These are phyloP conservation scores for Polygonum aviculare DNA, from an alignment of 148 eudicot species.

Conservation along the genomic window DNA sequence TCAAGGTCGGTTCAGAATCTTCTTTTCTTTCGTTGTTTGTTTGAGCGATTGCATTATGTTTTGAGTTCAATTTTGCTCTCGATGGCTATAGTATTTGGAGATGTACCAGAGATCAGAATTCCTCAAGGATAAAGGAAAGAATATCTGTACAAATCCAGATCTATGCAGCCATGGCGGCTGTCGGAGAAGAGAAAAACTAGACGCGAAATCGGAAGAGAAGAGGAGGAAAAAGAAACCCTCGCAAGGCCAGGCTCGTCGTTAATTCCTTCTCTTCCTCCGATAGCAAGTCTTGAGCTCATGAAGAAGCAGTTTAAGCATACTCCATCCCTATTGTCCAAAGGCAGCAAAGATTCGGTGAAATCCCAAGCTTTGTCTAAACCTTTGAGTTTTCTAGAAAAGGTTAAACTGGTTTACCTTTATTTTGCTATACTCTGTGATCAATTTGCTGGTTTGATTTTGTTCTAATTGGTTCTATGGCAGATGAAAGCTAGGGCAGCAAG, in stretches of 20 bases:
- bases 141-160: too few relatives aligned
- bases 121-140: too few relatives aligned
- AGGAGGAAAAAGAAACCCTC: slow-evolving; percentile 9
- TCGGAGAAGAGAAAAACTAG: slow-evolving; percentile 1
- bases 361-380: slow-evolving; percentile 1
- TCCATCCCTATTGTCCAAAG: too few relatives aligned
- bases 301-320: too few relatives aligned
- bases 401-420: background rate
- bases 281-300: too few relatives aligned
- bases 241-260: background rate
- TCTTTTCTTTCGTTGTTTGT: too few relatives aligned
- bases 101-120: too few relatives aligned
- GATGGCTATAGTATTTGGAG: too few relatives aligned
- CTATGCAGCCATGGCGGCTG: slow-evolving; percentile 8
- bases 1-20: slow-evolving; percentile 28
- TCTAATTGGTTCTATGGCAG: slow-evolving; percentile 19
- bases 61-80: too few relatives aligned
- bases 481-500: slow-evolving; percentile 79
- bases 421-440: background rate
- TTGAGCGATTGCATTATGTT: too few relatives aligned
- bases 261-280: background rate
- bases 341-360: background rate
- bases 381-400: slow-evolving; percentile 44
- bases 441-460: background rate
- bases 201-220: slow-evolving; percentile 23